Base-by-base conservation (phyloP, 495 filamentous ascomycete species). In the Penicillium coffeae region DNA sequence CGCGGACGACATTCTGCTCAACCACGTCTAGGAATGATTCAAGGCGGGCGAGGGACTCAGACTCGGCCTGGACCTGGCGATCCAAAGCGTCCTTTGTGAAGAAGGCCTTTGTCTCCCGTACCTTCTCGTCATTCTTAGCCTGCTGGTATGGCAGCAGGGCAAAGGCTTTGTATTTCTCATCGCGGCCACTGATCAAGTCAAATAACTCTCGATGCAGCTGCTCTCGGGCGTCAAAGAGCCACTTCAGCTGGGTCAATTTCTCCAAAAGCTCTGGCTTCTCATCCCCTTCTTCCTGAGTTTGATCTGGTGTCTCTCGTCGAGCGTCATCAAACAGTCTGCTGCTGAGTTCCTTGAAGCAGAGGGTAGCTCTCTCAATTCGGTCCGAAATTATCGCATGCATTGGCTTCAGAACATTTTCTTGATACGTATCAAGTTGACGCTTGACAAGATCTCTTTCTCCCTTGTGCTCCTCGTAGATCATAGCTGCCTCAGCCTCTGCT, bases 211-310 rank as follows among this genome's bases (percentile, higher is more conserved):
- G 80, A 62, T 96, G 85, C 4, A 97, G 79, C 45, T 81, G 77
- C 64, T 98, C 94, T 5, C 91, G 84, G 5, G 87, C 87, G 58
- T 98, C 93, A 57, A 96, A 97, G 21, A 97, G 85, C 93, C 93
- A 98, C 60, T 98, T 98, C 8, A 97, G 74, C 20, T 95, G 81
- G 0, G 93, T 97, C 3, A 98, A 76, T 52, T 93, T 93, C 67
- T 98, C 93, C 1, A 96, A 74, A 0, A 97, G 75, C 69, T 97
- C 94, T 0, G 93, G 90, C 60, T 92, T 87, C 62, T 95, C 92
- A 57, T 96, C 91, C 45, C 92, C 92, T 65, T 95, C 91, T 65
- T 95, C 90, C 56, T 96, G 91, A 1, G 89, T 85, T 46, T 86
- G 77, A 54, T 93, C 89, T 2, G 89, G 89, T 45, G 83, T 82